Percentiles rank a stretch among this genome's conserved stretches.
These are phyloP conservation scores for Yueomyces sp. DNA, from an alignment of 805 yeast genomes.

Conservation along the genomic window DNA sequence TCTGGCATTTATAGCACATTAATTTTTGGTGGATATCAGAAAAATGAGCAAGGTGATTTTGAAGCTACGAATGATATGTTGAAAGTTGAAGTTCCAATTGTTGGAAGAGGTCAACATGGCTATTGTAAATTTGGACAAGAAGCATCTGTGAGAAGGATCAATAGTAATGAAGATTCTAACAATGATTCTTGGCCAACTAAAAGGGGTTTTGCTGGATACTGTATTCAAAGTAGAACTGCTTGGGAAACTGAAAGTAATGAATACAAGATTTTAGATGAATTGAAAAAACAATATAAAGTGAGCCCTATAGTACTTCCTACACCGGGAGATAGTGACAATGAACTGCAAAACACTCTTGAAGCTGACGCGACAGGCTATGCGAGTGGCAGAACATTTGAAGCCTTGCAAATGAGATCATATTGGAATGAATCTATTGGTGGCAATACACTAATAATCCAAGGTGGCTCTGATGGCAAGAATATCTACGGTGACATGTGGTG, in stretches of 20 bases:
- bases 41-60: constrained; percentile 13
- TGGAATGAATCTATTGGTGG: background rate
- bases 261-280: too few species aligned
- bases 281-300: too few species aligned
- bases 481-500: constrained; percentile 38
- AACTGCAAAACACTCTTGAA: background rate
- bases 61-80: constrained; percentile 29
- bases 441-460: constrained; percentile 20
- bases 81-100: constrained; percentile 29
- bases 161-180: constrained; percentile 1
- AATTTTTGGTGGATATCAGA: constrained; percentile 37
- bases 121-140: constrained; percentile 24
- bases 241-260: background rate
- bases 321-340: background rate
- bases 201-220: constrained; percentile 25
- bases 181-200: constrained; percentile 16
- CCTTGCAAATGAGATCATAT: background rate
- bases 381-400: background rate
- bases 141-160: constrained; percentile 23
- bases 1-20: constrained; percentile 3
- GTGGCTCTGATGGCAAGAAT: constrained; percentile 25
- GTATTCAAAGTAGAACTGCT: constrained; percentile 4
- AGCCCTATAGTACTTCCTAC: background rate
- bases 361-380: background rate
- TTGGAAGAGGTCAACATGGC: constrained; percentile 23